These are phyloP conservation scores for Colletotrichum echinochloae DNA, from an alignment of 2,329 filamentous ascomycete species.

Conservation along the genomic window DNA sequence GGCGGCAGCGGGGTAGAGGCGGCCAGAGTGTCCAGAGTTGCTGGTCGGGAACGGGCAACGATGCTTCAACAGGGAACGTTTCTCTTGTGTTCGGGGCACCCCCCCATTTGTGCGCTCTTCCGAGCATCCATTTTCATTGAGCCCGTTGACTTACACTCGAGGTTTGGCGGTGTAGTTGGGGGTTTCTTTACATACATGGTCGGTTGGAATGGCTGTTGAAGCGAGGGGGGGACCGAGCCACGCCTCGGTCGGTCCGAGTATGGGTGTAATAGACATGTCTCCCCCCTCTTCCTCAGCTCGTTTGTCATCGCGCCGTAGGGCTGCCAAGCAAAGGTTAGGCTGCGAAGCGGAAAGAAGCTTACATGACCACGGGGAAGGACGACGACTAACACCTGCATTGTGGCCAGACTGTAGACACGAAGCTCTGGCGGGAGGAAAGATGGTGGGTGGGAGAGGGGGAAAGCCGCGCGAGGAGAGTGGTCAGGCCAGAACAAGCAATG, in stretches of 20 bases:
- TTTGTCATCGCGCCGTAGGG: slow-evolving; percentile 32
- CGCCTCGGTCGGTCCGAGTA: slow-evolving; percentile 10
- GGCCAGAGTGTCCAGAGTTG: background rate
- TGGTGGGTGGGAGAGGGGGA: background rate
- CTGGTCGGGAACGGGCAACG: background rate
- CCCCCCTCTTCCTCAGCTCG: slow-evolving; percentile 23
- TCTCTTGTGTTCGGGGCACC: background rate
- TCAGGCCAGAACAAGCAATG: background rate
- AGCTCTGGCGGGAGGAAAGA: background rate
- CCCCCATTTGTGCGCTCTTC: slow-evolving; percentile 8
- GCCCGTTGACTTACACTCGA: background rate
- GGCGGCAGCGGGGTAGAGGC: background rate
- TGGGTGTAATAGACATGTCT: slow-evolving; percentile 15
- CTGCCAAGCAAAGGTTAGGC: slow-evolving; percentile 24
- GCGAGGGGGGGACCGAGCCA: background rate
- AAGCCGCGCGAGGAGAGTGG: background rate
- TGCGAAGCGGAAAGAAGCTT: slow-evolving; percentile 29
- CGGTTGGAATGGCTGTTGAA: background rate
- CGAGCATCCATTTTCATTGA: background rate
- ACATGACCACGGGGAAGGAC: background rate
- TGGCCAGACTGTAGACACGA: background rate
- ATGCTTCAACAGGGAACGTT: background rate
- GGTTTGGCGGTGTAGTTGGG: slow-evolving; percentile 1
- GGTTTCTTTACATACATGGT: background rate
- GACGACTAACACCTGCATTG: background rate